Evolutionary conservation across 805 yeast species (phyloP).

Genomic region (Priceomyces fermenticarens): DNA sequence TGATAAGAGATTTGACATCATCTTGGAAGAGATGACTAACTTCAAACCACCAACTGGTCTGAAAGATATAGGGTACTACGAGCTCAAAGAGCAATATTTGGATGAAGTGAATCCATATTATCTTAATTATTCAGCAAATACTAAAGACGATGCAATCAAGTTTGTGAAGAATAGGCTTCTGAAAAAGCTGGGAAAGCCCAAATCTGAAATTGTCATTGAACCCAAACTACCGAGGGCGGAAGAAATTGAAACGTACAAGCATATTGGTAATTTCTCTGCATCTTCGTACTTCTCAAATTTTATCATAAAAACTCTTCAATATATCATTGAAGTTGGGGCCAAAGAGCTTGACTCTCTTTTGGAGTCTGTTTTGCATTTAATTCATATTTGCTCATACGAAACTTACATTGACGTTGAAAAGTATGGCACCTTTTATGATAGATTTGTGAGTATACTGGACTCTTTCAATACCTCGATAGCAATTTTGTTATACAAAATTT

Average conservation of each 20-base stretch:
- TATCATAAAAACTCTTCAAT: conserved; percentile 47
- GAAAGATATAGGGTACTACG: conserved; percentile 36
- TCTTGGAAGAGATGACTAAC: conserved; percentile 31
- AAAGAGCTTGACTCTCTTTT: conserved; percentile 55
- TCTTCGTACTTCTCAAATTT: conserved; percentile 54
- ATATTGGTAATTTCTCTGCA: conserved; percentile 50
- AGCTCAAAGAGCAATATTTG: conserved; percentile 33
- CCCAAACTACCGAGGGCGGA: conserved; percentile 44
- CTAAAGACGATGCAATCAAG: conserved; percentile 78
- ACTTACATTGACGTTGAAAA: conserved; percentile 21
- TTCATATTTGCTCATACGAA: conserved; percentile 54
- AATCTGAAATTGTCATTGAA: conserved; percentile 51
- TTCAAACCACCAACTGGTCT: conserved; percentile 31
- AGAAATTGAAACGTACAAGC: conserved; percentile 36
- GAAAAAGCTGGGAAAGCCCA: conserved; percentile 32
- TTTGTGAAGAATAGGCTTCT: conserved; percentile 52
- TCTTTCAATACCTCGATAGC: conserved; percentile 35
- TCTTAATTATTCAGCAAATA: conserved; percentile 71
- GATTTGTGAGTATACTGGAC: conserved; percentile 28
- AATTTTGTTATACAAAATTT: conserved; percentile 31
- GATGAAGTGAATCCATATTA: conserved; percentile 61
- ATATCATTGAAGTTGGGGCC: conserved; percentile 28
- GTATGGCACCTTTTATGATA: conserved; percentile 30
- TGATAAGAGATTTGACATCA: conserved; percentile 68
- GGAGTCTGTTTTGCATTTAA: conserved; percentile 59